Conservation (phyloP, 176 grass and related monocot species). For the Oropetium thomaeum region DNA sequence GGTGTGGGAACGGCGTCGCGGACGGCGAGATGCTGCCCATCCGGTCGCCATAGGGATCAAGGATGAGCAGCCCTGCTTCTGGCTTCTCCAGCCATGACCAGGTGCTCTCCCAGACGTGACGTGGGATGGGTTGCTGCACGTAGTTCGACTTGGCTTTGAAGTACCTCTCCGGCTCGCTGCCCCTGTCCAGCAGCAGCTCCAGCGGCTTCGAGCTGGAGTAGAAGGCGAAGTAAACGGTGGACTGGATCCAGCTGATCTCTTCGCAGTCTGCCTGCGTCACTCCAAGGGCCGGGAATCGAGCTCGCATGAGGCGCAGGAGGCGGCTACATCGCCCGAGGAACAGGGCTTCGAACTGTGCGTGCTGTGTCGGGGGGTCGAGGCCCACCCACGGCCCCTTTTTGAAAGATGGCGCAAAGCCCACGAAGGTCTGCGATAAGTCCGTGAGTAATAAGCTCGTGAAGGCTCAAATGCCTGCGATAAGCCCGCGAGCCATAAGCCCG, state of each 20-base stretch:
- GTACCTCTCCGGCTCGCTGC: slow-evolving; percentile 17
- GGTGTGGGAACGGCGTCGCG: slow-evolving; percentile 52
- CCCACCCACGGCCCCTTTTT: no score
- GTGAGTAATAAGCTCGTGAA: no score
- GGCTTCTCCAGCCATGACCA: slow-evolving; percentile 40
- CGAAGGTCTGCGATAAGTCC: no score
- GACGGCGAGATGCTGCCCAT: slow-evolving; percentile 42
- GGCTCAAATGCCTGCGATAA: no score
- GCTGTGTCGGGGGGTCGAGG: no score
- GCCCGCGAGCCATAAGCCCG: no score
- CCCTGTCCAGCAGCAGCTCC: slow-evolving; percentile 45
- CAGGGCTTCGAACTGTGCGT: slow-evolving; percentile 29
- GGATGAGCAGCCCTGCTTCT: slow-evolving; percentile 25
- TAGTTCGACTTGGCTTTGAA: slow-evolving; percentile 60
- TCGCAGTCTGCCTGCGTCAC: slow-evolving; percentile 30
- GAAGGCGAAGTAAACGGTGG: slow-evolving; percentile 43
- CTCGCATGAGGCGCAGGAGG: slow-evolving; percentile 9
- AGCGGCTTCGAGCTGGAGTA: slow-evolving; percentile 27
- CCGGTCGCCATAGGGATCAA: slow-evolving; percentile 50
- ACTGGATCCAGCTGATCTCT: slow-evolving; percentile 61
- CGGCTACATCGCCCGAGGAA: slow-evolving; percentile 27
- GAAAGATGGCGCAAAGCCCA: no score
- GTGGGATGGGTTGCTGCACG: slow-evolving; percentile 46
- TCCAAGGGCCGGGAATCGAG: slow-evolving; percentile 49
- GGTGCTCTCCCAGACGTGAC: slow-evolving; percentile 25